phyloP scores from a whole-genome alignment of 2,329 filamentous ascomycete species.

The Aspergillus aculeatus region DNA sequence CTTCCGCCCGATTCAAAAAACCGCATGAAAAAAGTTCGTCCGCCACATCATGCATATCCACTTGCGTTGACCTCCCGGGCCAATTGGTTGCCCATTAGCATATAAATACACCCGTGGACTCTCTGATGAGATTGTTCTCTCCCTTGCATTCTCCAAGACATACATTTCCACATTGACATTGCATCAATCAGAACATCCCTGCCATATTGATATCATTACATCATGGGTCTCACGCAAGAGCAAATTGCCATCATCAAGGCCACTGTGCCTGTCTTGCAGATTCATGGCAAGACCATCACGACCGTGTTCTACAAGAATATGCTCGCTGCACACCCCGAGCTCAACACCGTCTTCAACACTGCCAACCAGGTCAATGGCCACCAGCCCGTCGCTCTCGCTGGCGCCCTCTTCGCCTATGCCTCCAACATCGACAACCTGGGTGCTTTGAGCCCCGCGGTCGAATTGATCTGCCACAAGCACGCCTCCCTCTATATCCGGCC shows the following conservation, averaged over 20 bases:
- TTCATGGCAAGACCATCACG: slow-evolving; percentile 68
- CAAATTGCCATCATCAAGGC: slow-evolving; percentile 67
- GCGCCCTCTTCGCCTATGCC: slow-evolving; percentile 68
- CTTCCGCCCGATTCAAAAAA: not conserved
- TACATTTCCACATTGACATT: not conserved
- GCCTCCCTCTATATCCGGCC: slow-evolving; percentile 66
- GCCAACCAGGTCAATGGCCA: slow-evolving; percentile 67
- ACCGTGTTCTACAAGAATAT: slow-evolving; percentile 71
- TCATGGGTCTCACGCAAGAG: slow-evolving; percentile 54
- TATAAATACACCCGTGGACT: slow-evolving; percentile 3
- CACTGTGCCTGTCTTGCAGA: slow-evolving; percentile 66
- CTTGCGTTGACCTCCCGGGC: not conserved
- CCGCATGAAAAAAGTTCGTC: slow-evolving; percentile 5
- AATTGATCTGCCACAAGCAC: slow-evolving; percentile 76
- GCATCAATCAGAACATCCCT: no score
- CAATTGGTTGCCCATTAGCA: not conserved
- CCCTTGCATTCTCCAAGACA: not conserved
- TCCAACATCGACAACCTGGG: slow-evolving; percentile 68
- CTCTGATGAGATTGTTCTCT: not conserved
- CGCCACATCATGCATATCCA: slow-evolving; percentile 6
- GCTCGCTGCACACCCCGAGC: slow-evolving; percentile 62
- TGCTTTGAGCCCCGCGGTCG: slow-evolving; percentile 55
- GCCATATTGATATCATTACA: slow-evolving; percentile 1
- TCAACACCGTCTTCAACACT: slow-evolving; percentile 70
- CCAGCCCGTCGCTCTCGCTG: slow-evolving; percentile 68